phyloP scores from a whole-genome alignment of 2,329 filamentous ascomycete genomes.

The Xylaria sp. region DNA sequence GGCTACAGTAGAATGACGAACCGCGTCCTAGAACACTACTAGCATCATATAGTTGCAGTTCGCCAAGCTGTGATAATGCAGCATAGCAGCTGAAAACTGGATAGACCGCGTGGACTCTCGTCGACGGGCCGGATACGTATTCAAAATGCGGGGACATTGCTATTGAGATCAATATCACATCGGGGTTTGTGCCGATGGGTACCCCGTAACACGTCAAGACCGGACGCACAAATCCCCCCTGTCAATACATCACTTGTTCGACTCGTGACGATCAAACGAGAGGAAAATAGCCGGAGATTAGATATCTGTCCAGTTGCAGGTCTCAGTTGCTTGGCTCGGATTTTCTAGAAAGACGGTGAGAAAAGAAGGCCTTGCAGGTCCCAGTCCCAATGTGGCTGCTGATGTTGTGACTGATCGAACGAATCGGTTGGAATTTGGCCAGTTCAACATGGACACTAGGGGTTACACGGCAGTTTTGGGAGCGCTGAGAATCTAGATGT shows the following conservation, averaged over 20 bases:
- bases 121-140: slow-evolving; percentile 16
- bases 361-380: slow-evolving; percentile 34
- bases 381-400: slow-evolving; percentile 32
- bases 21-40: background rate
- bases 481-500: slow-evolving; percentile 29
- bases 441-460: slow-evolving; percentile 34
- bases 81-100: slow-evolving; percentile 10
- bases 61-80: slow-evolving; percentile 36
- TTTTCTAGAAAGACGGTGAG: slow-evolving; percentile 43
- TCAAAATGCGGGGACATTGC: slow-evolving; percentile 10
- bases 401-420: slow-evolving; percentile 30
- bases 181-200: slow-evolving; percentile 39
- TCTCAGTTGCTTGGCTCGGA: slow-evolving; percentile 11
- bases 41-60: slow-evolving; percentile 19
- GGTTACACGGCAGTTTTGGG: slow-evolving; percentile 42
- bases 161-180: slow-evolving; percentile 14
- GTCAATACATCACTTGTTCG: slow-evolving; percentile 39
- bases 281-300: slow-evolving; percentile 16
- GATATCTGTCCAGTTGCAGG: slow-evolving; percentile 25
- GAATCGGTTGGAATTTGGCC: slow-evolving; percentile 37
- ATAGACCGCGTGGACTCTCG: slow-evolving; percentile 1
- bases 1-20: slow-evolving; percentile 23
- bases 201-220: slow-evolving; percentile 42
- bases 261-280: slow-evolving; percentile 33
- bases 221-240: slow-evolving; percentile 35